These are phyloP conservation scores for Furcasterigmium furcatum DNA, from an alignment of 2,329 filamentous ascomycete species.

Conservation along the genomic window DNA sequence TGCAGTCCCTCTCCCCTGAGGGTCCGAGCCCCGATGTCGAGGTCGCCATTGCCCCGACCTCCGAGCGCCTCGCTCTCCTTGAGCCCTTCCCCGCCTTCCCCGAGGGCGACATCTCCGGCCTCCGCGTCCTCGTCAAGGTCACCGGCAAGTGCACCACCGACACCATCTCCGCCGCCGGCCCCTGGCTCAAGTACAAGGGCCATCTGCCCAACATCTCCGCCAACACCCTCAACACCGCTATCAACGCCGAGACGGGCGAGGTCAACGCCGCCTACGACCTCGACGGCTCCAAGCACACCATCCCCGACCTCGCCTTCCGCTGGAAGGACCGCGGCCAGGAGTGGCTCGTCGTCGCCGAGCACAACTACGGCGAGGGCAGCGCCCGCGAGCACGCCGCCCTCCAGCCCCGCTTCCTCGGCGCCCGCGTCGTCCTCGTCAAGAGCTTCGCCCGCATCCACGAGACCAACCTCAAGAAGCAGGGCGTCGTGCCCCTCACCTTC, in stretches of 20 bases:
- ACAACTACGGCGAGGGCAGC: slow-evolving; percentile 93
- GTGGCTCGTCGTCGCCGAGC: slow-evolving; percentile 95
- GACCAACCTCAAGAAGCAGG: slow-evolving; percentile 96
- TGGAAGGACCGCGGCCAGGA: slow-evolving; percentile 75
- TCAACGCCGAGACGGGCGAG: slow-evolving; percentile 88
- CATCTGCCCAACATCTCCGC: slow-evolving; percentile 96
- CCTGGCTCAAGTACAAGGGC: slow-evolving; percentile 99
- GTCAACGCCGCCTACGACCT: slow-evolving; percentile 90
- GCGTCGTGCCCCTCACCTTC: slow-evolving; percentile 91
- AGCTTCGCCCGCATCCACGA: slow-evolving; percentile 91
- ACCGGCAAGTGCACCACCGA: slow-evolving; percentile 98
- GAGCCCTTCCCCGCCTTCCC: slow-evolving; percentile 91
- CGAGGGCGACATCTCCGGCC: slow-evolving; percentile 64
- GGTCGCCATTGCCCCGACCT: slow-evolving; percentile 82
- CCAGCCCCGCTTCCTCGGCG: slow-evolving; percentile 87
- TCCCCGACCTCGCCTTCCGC: slow-evolving; percentile 79
- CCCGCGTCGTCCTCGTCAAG: slow-evolving; percentile 79
- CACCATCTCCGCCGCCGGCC: slow-evolving; percentile 94
- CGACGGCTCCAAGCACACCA: slow-evolving; percentile 70
- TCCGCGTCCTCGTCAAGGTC: slow-evolving; percentile 92
- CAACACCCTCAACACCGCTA: slow-evolving; percentile 94
- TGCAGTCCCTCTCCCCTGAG: slow-evolving; percentile 74
- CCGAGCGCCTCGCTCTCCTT: slow-evolving; percentile 83
- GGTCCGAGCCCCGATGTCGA: slow-evolving; percentile 47
- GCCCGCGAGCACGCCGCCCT: slow-evolving; percentile 87